A percentile compares a stretch with the other conserved stretches of the same genome.
phyloP scores from a whole-genome alignment of 371 early-diverging fungal species.

The Mortierella sp. region DNA sequence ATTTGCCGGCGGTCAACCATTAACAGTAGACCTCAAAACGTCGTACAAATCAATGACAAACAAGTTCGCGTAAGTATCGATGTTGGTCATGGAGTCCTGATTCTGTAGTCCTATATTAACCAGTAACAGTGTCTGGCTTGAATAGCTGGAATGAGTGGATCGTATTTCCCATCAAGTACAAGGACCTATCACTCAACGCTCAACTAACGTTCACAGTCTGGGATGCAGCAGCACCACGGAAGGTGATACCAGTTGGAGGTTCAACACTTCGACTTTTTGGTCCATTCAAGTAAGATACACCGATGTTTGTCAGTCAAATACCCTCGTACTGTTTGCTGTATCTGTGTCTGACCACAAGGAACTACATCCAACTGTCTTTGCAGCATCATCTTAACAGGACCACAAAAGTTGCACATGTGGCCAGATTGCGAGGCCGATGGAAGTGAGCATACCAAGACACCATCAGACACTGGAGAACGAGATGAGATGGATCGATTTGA shows the following conservation, averaged over 20 bases:
- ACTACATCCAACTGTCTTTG: constrained; percentile 36
- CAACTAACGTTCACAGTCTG: constrained; percentile 83
- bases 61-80: constrained; percentile 59
- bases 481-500: constrained; percentile 89
- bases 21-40: constrained; percentile 78
- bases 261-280: constrained; percentile 84
- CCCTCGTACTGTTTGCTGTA: not conserved
- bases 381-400: constrained; percentile 80
- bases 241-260: constrained; percentile 78
- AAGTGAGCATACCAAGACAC: constrained; percentile 64
- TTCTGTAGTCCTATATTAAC: not conserved
- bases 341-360: not conserved
- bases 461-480: constrained; percentile 63
- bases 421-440: constrained; percentile 75
- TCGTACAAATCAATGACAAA: constrained; percentile 69
- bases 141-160: constrained; percentile 94
- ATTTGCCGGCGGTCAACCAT: constrained; percentile 80
- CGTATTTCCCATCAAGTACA: constrained; percentile 84
- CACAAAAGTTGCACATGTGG: constrained; percentile 82
- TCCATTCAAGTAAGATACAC: constrained; percentile 68
- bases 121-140: too few relatives aligned
- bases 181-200: constrained; percentile 82
- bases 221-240: constrained; percentile 81
- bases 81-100: not conserved
- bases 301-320: too few relatives aligned